These are phyloP conservation scores for Neurospora crassa DNA, from an alignment of 2,329 filamentous ascomycete genomes.

Conservation along the genomic window DNA sequence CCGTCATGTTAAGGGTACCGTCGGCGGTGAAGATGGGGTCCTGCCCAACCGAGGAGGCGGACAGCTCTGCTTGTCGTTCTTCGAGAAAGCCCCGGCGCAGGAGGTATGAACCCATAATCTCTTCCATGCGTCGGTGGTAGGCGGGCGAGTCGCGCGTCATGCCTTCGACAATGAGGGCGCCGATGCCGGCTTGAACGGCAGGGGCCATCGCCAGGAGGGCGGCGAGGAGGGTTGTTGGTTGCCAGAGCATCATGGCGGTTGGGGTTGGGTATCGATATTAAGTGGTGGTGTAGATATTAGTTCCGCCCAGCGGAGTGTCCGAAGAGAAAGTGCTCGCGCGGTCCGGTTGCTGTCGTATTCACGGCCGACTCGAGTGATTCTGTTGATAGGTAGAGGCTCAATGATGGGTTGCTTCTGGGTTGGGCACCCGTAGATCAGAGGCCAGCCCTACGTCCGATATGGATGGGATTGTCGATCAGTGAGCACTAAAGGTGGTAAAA, in stretches of 20 bases:
- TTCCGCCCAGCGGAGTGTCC: neutral
- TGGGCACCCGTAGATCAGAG: neutral
- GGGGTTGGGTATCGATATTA: constrained; percentile 6
- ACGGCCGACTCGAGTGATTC: neutral
- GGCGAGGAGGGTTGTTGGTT: constrained; percentile 22
- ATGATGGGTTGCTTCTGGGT: neutral
- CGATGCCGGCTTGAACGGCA: constrained; percentile 26
- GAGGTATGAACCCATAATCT: constrained; percentile 16
- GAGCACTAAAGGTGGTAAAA: neutral
- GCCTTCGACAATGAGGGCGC: constrained; percentile 18
- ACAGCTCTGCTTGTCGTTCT: constrained; percentile 8
- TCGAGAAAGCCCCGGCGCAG: constrained; percentile 12
- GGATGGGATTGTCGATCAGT: neutral
- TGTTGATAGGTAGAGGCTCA: neutral
- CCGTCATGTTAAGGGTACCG: constrained; percentile 40
- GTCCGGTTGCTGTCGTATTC: no score
- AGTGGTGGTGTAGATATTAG: constrained; percentile 6
- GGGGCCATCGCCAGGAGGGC: constrained; percentile 25
- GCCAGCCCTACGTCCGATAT: neutral
- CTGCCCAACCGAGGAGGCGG: constrained; percentile 10
- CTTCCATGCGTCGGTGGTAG: constrained; percentile 22
- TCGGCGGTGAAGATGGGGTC: constrained; percentile 29
- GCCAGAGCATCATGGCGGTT: constrained; percentile 27
- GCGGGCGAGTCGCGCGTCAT: constrained; percentile 15
- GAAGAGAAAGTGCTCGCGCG: neutral